Percentiles rank a stretch among this genome's conserved stretches.
Evolutionary conservation across 2,329 filamentous ascomycete genomes (phyloP).

Genomic region (Cladobotryum protrusum): DNA sequence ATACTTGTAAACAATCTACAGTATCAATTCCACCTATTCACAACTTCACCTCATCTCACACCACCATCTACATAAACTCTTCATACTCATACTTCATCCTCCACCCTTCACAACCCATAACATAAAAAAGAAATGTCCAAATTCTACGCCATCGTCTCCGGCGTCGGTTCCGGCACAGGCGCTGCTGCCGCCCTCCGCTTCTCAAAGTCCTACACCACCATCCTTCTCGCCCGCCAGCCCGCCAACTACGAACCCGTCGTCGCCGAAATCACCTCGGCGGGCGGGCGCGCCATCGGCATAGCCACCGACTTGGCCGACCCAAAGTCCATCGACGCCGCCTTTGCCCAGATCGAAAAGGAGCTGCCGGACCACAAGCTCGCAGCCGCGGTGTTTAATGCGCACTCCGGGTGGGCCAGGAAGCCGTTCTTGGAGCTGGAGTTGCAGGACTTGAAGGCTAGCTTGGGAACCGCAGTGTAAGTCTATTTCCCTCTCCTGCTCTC

Average conservation of each 20-base stretch:
- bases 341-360: slow-evolving; percentile 55
- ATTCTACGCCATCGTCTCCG: slow-evolving; percentile 63
- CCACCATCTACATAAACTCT: background rate
- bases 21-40: background rate
- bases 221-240: slow-evolving; percentile 64
- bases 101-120: slow-evolving; percentile 3
- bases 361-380: slow-evolving; percentile 49
- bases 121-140: background rate
- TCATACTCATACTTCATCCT: background rate
- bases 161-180: slow-evolving; percentile 65
- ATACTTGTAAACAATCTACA: background rate
- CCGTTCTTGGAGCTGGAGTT: slow-evolving; percentile 52
- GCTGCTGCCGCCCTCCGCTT: slow-evolving; percentile 50
- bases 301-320: slow-evolving; percentile 43
- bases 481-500: background rate
- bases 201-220: slow-evolving; percentile 62
- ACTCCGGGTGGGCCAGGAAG: slow-evolving; percentile 43
- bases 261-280: slow-evolving; percentile 58
- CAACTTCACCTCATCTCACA: background rate
- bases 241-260: slow-evolving; percentile 62
- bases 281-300: slow-evolving; percentile 66
- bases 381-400: slow-evolving; percentile 67
- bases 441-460: slow-evolving; percentile 43
- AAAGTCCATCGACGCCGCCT: slow-evolving; percentile 46
- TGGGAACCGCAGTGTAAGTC: slow-evolving; percentile 45